phyloP scores from a whole-genome alignment of 2,329 filamentous ascomycete genomes.

The Simplicillium sp. region DNA sequence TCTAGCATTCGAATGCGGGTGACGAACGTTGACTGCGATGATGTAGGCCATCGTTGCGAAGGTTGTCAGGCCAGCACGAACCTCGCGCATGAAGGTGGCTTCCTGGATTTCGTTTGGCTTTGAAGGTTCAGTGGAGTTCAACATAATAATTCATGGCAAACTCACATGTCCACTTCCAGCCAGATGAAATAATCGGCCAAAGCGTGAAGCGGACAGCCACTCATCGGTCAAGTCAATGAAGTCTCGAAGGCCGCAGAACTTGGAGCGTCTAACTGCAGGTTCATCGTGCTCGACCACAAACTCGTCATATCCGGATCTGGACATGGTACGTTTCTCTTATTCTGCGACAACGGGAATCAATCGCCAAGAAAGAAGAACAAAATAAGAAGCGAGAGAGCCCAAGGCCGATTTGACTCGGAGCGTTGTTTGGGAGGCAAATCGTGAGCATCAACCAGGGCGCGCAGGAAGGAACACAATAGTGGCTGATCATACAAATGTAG shows the following conservation, averaged over 20 bases:
- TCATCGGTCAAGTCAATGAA: constrained; percentile 24
- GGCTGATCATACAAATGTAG: too few relatives aligned
- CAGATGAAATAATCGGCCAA: constrained; percentile 57
- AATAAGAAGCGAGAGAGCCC: background rate
- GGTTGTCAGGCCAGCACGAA: constrained; percentile 72
- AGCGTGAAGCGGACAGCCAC: constrained; percentile 28
- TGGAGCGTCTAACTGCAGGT: constrained; percentile 13
- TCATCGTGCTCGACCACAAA: constrained; percentile 7
- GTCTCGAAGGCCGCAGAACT: constrained; percentile 23
- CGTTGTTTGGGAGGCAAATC: too few relatives aligned
- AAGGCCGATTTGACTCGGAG: too few relatives aligned
- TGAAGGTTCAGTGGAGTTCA: background rate
- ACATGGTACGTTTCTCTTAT: background rate
- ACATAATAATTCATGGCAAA: constrained; percentile 4
- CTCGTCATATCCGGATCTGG: constrained; percentile 4
- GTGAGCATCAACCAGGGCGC: too few relatives aligned
- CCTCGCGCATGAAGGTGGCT: constrained; percentile 65
- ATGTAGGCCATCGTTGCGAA: constrained; percentile 81
- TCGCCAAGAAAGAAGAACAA: background rate
- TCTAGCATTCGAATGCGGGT: background rate
- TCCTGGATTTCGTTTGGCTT: constrained; percentile 59
- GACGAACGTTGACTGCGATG: constrained; percentile 58
- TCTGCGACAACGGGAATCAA: background rate
- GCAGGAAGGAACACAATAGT: too few relatives aligned
- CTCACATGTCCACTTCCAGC: constrained; percentile 60